Base-by-base conservation (phyloP, 2,329 filamentous ascomycete genomes). In the Torrubiella hemipterigena region DNA sequence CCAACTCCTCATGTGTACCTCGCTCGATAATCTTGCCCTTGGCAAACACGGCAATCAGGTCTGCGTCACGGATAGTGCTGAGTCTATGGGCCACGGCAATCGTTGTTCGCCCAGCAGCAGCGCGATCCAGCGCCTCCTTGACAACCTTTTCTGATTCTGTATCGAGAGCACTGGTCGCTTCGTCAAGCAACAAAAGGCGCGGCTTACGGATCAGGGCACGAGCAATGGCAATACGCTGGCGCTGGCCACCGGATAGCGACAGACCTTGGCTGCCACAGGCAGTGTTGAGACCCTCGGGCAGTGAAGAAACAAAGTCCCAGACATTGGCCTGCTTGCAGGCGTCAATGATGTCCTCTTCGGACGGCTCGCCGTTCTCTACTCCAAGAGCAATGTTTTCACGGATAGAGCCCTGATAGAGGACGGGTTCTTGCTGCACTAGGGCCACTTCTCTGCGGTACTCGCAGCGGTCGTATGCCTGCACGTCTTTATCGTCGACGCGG, bases 181-280 rank as follows among this genome's bases (percentile, higher is more conserved):
- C 81, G 43, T 86, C 81, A 1, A 86, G 59, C 6, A 86, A 67
- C 4, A 86, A 55, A 3, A 86, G 70, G 1, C 61, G 57, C 0
- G 80, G 80, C 30, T 73, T 59, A 27, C 77, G 72, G 32, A 85
- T 64, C 17, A 85, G 74, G 9, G 76, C 76, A 7, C 81, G 64
- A 0, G 80, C 81, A 38, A 86, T 85, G 7, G 79, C 77, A 20
- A 83, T 68, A 15, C 77, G 71, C 49, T 85, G 80, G 7, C 78
- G 62, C 48, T 86, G 79, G 1, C 81, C 81, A 16, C 81, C 81
- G 2, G 76, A 82, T 2, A 86, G 58, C 36, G 78, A 75, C 13
- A 77, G 69, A 1, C 79, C 79, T 29, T 71, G 69, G 41, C 77
- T 69, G 2, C 80, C 79, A 15, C 80, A 77, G 2, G 63, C 56